These are phyloP conservation scores for Botryotinia narcissicola DNA, from an alignment of 2,329 filamentous ascomycete genomes.

Conservation along the genomic window DNA sequence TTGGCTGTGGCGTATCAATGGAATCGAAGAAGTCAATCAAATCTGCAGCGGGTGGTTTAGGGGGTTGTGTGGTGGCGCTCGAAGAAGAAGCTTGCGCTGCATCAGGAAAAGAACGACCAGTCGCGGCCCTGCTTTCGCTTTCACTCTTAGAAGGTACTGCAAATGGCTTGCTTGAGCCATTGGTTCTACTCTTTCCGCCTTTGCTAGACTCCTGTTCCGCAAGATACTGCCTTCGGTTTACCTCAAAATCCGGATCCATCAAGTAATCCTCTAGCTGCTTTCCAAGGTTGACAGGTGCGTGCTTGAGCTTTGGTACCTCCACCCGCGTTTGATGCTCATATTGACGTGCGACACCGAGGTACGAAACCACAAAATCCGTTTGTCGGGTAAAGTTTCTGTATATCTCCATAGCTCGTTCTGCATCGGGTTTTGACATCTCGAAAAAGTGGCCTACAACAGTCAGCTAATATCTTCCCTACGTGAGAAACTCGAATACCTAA, in stretches of 20 bases:
- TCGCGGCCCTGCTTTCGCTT: conserved; percentile 33
- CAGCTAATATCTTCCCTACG: conserved; percentile 22
- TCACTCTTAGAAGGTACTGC: conserved; percentile 40
- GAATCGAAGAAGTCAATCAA: conserved; percentile 94
- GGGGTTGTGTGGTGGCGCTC: conserved; percentile 41
- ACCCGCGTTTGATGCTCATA: conserved; percentile 90
- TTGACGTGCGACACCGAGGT: conserved; percentile 79
- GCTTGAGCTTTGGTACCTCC: conserved; percentile 94
- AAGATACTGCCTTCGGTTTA: conserved; percentile 87
- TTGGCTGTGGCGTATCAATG: conserved; percentile 80
- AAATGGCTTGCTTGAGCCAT: conserved; percentile 46
- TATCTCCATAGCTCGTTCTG: conserved; percentile 84
- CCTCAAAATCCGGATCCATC: conserved; percentile 90
- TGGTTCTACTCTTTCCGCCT: conserved; percentile 27
- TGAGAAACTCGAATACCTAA: conserved; percentile 59
- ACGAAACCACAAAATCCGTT: conserved; percentile 90
- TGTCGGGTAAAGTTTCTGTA: conserved; percentile 91
- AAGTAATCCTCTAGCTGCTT: conserved; percentile 92
- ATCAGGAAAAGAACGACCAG: conserved; percentile 36
- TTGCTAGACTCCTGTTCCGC: conserved; percentile 77
- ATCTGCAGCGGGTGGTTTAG: conserved; percentile 68
- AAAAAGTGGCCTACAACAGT: conserved; percentile 79
- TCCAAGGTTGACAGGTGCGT: conserved; percentile 88
- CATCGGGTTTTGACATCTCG: conserved; percentile 93
- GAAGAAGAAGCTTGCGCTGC: conserved; percentile 40